Evolutionary conservation across 768 basidiomycete species (phyloP).

Genomic region (Tubosaeta brunneosetosa): DNA sequence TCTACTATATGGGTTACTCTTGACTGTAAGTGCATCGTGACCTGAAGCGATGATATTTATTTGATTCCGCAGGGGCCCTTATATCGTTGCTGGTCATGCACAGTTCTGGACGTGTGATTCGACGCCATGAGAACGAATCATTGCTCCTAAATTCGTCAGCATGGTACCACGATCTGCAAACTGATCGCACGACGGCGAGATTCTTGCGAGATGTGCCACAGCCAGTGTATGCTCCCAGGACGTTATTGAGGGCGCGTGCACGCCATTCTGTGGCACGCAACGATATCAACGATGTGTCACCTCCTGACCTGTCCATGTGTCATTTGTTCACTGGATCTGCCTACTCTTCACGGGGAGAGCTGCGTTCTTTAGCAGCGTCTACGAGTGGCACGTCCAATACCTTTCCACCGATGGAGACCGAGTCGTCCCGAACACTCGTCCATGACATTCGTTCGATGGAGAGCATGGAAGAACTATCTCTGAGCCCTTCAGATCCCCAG

Average conservation of each 20-base stretch:
- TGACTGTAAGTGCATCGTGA: slow-evolving; percentile 41
- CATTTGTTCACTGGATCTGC: slow-evolving; percentile 9
- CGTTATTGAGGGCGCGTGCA: background rate
- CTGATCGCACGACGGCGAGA: slow-evolving; percentile 16
- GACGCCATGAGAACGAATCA: slow-evolving; percentile 56
- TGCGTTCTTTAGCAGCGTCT: slow-evolving; percentile 9
- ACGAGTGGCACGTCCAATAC: slow-evolving; percentile 14
- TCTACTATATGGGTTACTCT: slow-evolving; percentile 49
- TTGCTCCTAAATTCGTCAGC: slow-evolving; percentile 45
- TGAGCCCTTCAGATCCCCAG: background rate
- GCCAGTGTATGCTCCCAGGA: background rate
- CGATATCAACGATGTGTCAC: background rate
- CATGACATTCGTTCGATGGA: background rate
- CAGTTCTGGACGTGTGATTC: slow-evolving; percentile 55
- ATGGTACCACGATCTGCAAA: slow-evolving; percentile 35
- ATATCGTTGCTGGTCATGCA: slow-evolving; percentile 54
- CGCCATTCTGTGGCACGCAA: background rate
- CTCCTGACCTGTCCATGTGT: slow-evolving; percentile 3
- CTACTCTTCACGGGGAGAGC: slow-evolving; percentile 6
- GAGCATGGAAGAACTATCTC: slow-evolving; percentile 6
- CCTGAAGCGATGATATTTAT: slow-evolving; percentile 2
- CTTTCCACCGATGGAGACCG: slow-evolving; percentile 7
- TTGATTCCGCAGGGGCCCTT: slow-evolving; percentile 41
- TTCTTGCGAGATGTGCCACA: slow-evolving; percentile 5
- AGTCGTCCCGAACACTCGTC: slow-evolving; percentile 2